phyloP scores from a whole-genome alignment of 805 yeast genomes.

The Torulaspora maleeae region DNA sequence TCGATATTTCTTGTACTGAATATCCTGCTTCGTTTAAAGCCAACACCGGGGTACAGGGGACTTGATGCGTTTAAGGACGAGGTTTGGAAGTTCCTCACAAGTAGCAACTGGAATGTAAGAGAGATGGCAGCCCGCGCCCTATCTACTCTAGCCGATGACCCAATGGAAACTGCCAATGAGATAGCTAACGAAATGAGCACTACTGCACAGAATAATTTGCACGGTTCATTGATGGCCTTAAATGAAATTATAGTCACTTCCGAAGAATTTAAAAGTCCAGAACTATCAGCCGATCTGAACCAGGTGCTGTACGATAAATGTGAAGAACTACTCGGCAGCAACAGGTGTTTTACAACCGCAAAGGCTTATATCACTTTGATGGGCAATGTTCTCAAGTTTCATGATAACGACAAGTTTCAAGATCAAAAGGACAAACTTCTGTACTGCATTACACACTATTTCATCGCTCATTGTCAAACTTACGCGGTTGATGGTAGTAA shows the following conservation, averaged over 20 bases:
- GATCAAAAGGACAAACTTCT: constrained; percentile 8
- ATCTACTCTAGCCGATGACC: constrained; percentile 44
- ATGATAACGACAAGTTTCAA: not conserved
- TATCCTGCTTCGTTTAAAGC: constrained; percentile 62
- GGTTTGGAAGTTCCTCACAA: constrained; percentile 46
- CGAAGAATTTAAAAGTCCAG: not conserved
- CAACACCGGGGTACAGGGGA: constrained; percentile 51
- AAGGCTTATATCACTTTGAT: constrained; percentile 36
- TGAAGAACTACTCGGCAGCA: constrained; percentile 4
- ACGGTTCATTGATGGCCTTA: constrained; percentile 56
- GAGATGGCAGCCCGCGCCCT: constrained; percentile 79
- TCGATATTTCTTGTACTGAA: constrained; percentile 72
- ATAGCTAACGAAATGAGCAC: constrained; percentile 27
- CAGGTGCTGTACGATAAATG: constrained; percentile 1
- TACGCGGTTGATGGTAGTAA: constrained; percentile 44
- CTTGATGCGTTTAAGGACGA: constrained; percentile 49
- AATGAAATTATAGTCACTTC: constrained; percentile 33
- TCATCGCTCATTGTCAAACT: constrained; percentile 31
- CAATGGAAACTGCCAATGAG: constrained; percentile 27
- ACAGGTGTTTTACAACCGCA: constrained; percentile 33
- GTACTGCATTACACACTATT: constrained; percentile 35
- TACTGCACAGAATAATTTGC: constrained; percentile 44
- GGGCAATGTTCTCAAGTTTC: constrained; percentile 12
- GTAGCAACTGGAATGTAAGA: constrained; percentile 73
- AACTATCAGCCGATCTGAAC: not conserved